Percentiles rank a stretch among this genome's conserved stretches.
Conservation (phyloP, 208 protist species). For the Polymyxa betae region DNA sequence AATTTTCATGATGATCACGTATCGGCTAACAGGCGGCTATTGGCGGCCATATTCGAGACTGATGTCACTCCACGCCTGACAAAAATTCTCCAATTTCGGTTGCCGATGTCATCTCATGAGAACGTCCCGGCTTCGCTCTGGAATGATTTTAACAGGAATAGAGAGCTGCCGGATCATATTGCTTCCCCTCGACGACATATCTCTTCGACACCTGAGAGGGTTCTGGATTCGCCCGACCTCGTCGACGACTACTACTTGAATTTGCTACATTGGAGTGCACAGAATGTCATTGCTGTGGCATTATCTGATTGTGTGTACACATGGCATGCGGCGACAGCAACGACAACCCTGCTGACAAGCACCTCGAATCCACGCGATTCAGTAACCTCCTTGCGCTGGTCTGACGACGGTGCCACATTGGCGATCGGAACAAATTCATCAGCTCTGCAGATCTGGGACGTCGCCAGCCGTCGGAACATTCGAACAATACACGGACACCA, state of each 20-base stretch:
- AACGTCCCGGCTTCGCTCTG: neutral
- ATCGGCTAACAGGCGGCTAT: neutral
- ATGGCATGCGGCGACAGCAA: constrained; percentile 91
- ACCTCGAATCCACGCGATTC: constrained; percentile 68
- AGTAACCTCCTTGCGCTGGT: constrained; percentile 89
- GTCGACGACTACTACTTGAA: constrained; percentile 99
- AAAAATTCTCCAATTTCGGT: neutral
- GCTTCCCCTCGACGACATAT: constrained; percentile 29
- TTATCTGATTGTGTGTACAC: constrained; percentile 93
- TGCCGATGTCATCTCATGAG: neutral
- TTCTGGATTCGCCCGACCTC: constrained; percentile 96
- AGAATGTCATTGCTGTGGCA: constrained; percentile 91
- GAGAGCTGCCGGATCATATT: too few species aligned
- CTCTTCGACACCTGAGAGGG: constrained; percentile 69
- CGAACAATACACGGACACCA: constrained; percentile 83
- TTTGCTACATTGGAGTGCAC: constrained; percentile 93
- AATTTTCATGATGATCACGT: neutral
- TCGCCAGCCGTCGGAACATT: constrained; percentile 72
- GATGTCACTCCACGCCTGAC: neutral
- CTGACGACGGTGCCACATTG: constrained; percentile 76
- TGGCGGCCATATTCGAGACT: neutral
- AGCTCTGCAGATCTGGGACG: constrained; percentile 71
- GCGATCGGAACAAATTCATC: constrained; percentile 74
- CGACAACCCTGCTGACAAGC: constrained; percentile 44
- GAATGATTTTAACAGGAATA: neutral